Percentiles rank a stretch among this genome's conserved stretches.
Conservation (phyloP, 257 asterid species). For the Catharanthus roseus region DNA sequence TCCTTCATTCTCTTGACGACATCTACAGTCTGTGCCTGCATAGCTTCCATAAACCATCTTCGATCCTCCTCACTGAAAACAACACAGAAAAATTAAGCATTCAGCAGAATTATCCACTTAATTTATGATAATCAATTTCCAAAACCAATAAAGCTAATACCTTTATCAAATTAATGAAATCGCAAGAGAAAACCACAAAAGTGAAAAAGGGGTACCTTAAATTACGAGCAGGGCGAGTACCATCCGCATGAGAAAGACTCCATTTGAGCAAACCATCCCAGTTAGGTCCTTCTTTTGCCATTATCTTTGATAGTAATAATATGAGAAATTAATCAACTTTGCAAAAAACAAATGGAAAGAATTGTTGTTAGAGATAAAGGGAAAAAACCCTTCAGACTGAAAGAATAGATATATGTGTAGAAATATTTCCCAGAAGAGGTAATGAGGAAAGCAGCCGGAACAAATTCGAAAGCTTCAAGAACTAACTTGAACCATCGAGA, state of each 20-base stretch:
- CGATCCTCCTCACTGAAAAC: slow-evolving; percentile 73
- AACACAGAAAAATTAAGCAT: not conserved
- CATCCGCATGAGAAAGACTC: slow-evolving; percentile 87
- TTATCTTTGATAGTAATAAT: slow-evolving; percentile 11
- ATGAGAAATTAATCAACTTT: not conserved
- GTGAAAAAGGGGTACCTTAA: slow-evolving; percentile 45
- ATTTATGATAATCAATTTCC: not conserved
- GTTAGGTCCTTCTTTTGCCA: slow-evolving; percentile 81
- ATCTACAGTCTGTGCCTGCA: slow-evolving; percentile 87
- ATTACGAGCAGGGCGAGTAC: slow-evolving; percentile 53
- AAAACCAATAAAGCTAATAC: slow-evolving; percentile 4
- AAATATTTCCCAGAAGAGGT: no score
- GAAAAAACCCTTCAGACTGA: no score
- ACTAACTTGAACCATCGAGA: slow-evolving; percentile 33
- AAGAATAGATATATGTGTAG: no score
- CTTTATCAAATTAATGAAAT: slow-evolving; percentile 1
- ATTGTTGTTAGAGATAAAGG: no score
- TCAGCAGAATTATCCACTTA: not conserved
- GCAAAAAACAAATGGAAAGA: no score
- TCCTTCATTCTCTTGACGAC: slow-evolving; percentile 80
- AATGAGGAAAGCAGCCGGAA: not conserved
- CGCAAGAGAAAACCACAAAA: not conserved
- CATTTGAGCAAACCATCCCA: slow-evolving; percentile 96
- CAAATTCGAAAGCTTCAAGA: slow-evolving; percentile 30
- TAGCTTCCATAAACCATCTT: slow-evolving; percentile 94